Base-by-base conservation (phyloP, 2,329 filamentous ascomycete species). In the Paraconiothyrium brasiliense region DNA sequence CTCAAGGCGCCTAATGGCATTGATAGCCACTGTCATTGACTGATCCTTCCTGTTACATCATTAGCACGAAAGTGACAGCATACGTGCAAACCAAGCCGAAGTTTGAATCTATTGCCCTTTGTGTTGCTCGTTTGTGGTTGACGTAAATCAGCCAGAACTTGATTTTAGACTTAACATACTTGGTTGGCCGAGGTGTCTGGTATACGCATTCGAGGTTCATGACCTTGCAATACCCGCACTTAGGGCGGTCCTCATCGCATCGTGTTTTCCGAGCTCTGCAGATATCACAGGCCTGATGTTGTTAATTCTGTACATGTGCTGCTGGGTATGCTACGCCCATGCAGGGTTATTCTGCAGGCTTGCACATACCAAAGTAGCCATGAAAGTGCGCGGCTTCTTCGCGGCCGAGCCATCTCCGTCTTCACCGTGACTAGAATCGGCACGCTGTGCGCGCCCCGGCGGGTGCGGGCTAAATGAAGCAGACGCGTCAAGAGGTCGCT, bases 21-120 rank as follows among this genome's bases (percentile, higher is more conserved):
- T 85, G 72, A 86, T 85, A 34, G 85, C 84, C 70, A 85, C 81
- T 30, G 81, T 79, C 69, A 86, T 80, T 3, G 84, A 85, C 57
- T 85, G 83, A 60, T 86, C 84, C 56, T 84, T 85, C 65, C 82
- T 84, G 27, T 57, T 51, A 39, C 41, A 41, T n/a, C 5, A 22
- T 54, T n/a, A 41, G 4, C 13, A 46, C 16, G 22, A 41, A n/a
- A 4, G n/a, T 41, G 14, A 16, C n/a, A 16, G 5, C 8, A n/a
- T 9, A n/a, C 14, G 8, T 51, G 10, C 13, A 32, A 3, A 9
- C 9, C 13, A 32, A 24, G 46, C 24, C 14, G 14, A 2, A 46
- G 4, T 24, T 9, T 24, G 43, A 24, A 8, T 46, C 8, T 20
- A 46, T 3, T 24, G 43, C 20, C 4, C 11, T 13, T 46, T 10